Conservation (phyloP, 176 grass and related monocot species). For the Aechmea fasciata region DNA sequence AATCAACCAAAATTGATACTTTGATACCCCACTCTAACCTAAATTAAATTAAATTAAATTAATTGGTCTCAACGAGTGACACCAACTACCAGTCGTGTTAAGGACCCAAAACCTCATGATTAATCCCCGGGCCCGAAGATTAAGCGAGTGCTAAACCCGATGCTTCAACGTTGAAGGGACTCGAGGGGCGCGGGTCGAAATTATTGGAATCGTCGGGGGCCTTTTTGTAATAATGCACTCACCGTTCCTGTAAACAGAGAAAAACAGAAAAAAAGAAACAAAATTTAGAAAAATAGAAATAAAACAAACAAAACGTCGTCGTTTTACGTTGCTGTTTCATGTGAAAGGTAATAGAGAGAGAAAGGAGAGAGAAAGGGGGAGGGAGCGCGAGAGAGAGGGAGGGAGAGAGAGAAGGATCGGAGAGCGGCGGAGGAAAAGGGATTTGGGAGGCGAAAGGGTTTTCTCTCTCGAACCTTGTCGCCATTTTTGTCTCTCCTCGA, state of each 20-base stretch:
- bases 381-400: background rate
- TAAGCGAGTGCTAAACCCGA: background rate
- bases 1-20: too few relatives aligned
- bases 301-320: background rate
- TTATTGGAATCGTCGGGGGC: background rate
- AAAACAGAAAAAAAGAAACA: background rate
- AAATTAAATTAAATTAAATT: too few relatives aligned
- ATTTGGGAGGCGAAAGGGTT: background rate
- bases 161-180: background rate
- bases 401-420: slow-evolving; percentile 6
- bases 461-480: background rate
- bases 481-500: background rate
- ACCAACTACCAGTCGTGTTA: too few relatives aligned
- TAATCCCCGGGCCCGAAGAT: background rate
- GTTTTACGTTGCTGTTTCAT: slow-evolving; percentile 3
- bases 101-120: background rate
- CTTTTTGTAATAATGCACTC: background rate
- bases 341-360: slow-evolving; percentile 25
- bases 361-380: slow-evolving; percentile 21
- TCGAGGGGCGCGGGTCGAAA: background rate
- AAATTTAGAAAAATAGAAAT: background rate
- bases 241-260: background rate
- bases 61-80: too few relatives aligned
- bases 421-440: slow-evolving; percentile 13
- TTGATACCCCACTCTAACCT: too few relatives aligned